These are phyloP conservation scores for Aspergillus fischeri DNA, from an alignment of 2,329 filamentous ascomycete genomes.

Conservation along the genomic window DNA sequence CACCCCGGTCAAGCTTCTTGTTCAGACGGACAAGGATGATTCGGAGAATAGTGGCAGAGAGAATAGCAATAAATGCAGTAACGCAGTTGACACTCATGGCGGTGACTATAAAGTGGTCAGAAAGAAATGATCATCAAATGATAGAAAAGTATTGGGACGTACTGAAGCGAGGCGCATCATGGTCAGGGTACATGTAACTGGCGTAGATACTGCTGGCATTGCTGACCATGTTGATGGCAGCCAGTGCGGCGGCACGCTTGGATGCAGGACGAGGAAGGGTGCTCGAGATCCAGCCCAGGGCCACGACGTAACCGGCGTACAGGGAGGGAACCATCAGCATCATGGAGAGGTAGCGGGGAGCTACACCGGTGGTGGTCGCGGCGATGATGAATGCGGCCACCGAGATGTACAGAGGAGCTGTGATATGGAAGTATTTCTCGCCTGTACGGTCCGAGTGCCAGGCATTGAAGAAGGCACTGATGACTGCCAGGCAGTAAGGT, in stretches of 20 bases:
- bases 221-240: conserved; percentile 69
- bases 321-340: conserved; percentile 66
- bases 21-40: conserved; percentile 63
- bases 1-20: conserved; percentile 63
- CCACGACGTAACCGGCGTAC: conserved; percentile 65
- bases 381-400: conserved; percentile 65
- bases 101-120: conserved; percentile 36
- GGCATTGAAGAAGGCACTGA: conserved; percentile 61
- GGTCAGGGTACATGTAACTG: conserved; percentile 61
- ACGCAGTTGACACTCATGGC: conserved; percentile 67
- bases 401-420: conserved; percentile 57
- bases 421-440: conserved; percentile 67
- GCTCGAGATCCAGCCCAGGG: conserved; percentile 70
- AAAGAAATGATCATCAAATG: conserved; percentile 25
- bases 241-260: conserved; percentile 68
- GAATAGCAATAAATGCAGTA: conserved; percentile 60
- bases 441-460: conserved; percentile 68
- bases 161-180: conserved; percentile 37
- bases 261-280: conserved; percentile 70
- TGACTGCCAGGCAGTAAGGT: conserved; percentile 58
- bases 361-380: conserved; percentile 57
- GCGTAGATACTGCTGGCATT: conserved; percentile 69
- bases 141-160: conserved; percentile 31
- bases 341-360: conserved; percentile 65
- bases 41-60: conserved; percentile 59